Conservation (phyloP, 495 filamentous ascomycete genomes). For the Neurospora tetraspora region DNA sequence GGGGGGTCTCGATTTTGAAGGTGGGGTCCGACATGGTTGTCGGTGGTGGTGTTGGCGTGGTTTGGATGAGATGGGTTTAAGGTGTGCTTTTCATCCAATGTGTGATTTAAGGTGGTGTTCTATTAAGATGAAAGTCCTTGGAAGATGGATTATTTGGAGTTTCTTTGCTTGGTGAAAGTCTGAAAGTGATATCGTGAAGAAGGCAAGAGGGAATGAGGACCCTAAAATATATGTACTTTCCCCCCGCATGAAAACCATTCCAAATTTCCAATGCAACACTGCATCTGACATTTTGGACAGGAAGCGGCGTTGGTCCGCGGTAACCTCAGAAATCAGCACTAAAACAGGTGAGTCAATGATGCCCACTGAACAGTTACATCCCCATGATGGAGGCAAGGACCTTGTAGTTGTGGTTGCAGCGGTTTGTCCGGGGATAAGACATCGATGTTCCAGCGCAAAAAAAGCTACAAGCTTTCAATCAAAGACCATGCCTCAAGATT, state of each 20-base stretch:
- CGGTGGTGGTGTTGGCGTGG: neutral
- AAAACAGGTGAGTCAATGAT: neutral
- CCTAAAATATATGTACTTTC: neutral
- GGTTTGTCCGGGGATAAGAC: neutral
- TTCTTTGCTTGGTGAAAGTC: neutral
- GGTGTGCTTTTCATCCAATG: neutral
- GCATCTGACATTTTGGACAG: too few relatives aligned
- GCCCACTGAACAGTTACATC: neutral
- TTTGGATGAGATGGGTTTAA: neutral
- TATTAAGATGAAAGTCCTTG: neutral
- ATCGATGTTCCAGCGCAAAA: too few relatives aligned
- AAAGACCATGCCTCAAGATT: neutral
- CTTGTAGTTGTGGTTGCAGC: neutral
- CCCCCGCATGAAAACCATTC: neutral
- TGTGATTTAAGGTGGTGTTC: neutral
- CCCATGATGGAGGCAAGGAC: neutral
- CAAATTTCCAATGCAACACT: neutral
- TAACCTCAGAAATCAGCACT: neutral
- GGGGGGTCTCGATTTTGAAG: constrained; percentile 23
- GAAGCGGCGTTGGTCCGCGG: neutral
- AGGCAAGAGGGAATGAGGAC: neutral
- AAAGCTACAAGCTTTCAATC: too few relatives aligned
- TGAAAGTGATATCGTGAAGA: neutral
- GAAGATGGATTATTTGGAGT: neutral
- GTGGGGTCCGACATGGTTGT: constrained; percentile 9